Conservation (phyloP, 2,329 filamentous ascomycete species). For the Aspergillus phoenicis region DNA sequence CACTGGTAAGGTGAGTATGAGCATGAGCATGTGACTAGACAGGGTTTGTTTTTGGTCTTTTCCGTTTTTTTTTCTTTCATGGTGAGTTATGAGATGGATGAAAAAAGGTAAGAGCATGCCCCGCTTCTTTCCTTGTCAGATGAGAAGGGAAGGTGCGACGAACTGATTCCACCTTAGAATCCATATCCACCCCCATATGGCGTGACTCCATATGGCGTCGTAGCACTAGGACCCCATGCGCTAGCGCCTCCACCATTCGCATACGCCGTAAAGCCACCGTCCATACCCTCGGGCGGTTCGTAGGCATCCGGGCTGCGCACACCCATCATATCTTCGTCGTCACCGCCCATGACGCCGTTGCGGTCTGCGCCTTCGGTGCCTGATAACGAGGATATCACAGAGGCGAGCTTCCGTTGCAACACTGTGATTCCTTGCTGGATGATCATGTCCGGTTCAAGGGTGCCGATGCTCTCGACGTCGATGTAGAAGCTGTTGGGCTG, state of each 20-base stretch:
- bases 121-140: neutral
- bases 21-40: too few relatives aligned
- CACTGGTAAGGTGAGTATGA: too few relatives aligned
- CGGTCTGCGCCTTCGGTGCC: constrained; percentile 57
- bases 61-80: too few relatives aligned
- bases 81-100: too few relatives aligned
- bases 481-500: constrained; percentile 85
- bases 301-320: constrained; percentile 53
- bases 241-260: constrained; percentile 59
- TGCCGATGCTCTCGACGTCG: constrained; percentile 86
- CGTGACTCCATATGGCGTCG: constrained; percentile 60
- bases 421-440: constrained; percentile 86
- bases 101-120: too few relatives aligned
- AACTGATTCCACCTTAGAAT: constrained; percentile 22
- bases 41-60: too few relatives aligned
- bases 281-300: constrained; percentile 49
- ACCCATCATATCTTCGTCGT: constrained; percentile 53
- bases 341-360: constrained; percentile 49
- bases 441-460: constrained; percentile 85
- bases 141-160: neutral
- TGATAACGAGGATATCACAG: constrained; percentile 68
- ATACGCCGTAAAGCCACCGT: constrained; percentile 45
- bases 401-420: constrained; percentile 86
- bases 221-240: constrained; percentile 66
- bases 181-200: constrained; percentile 33